Conservation (phyloP, 2,329 filamentous ascomycete species). For the Phaeosphaeria sp. region DNA sequence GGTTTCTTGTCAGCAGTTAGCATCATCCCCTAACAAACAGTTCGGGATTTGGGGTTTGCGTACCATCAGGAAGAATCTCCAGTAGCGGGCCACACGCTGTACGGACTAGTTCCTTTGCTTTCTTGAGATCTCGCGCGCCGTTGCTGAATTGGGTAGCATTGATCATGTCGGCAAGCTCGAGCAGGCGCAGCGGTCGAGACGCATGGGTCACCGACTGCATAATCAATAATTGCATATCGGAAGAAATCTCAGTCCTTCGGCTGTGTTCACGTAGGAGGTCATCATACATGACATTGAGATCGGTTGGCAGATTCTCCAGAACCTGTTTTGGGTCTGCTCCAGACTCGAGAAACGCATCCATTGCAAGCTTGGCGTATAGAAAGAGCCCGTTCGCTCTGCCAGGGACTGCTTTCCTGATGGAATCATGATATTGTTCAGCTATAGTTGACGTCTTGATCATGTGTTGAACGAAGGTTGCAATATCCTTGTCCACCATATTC, state of each 20-base stretch:
- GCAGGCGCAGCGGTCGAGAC: constrained; percentile 49
- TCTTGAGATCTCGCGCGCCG: constrained; percentile 9
- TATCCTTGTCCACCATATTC: constrained; percentile 49
- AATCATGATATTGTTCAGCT: not conserved
- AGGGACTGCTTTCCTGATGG: constrained; percentile 38
- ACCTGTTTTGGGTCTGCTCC: constrained; percentile 29
- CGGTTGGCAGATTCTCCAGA: constrained; percentile 42
- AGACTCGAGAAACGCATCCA: constrained; percentile 46
- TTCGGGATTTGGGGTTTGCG: not conserved
- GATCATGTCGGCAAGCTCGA: constrained; percentile 50
- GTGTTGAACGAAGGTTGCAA: constrained; percentile 46
- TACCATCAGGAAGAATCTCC: constrained; percentile 51
- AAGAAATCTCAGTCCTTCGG: constrained; percentile 35
- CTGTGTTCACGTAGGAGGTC: constrained; percentile 48
- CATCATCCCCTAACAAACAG: not conserved
- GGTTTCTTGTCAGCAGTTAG: constrained; percentile 35
- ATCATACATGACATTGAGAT: constrained; percentile 52
- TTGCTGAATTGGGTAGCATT: constrained; percentile 9
- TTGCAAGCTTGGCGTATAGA: constrained; percentile 53
- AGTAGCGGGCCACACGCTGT: constrained; percentile 51
- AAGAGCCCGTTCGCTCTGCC: constrained; percentile 53
- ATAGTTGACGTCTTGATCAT: constrained; percentile 22
- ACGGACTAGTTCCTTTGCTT: constrained; percentile 46
- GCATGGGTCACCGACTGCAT: constrained; percentile 54
- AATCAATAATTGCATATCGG: constrained; percentile 46